Percentiles rank a stretch among this genome's conserved stretches.
These are phyloP conservation scores for Phialophora chinensis DNA, from an alignment of 2,329 filamentous ascomycete genomes.

Conservation along the genomic window DNA sequence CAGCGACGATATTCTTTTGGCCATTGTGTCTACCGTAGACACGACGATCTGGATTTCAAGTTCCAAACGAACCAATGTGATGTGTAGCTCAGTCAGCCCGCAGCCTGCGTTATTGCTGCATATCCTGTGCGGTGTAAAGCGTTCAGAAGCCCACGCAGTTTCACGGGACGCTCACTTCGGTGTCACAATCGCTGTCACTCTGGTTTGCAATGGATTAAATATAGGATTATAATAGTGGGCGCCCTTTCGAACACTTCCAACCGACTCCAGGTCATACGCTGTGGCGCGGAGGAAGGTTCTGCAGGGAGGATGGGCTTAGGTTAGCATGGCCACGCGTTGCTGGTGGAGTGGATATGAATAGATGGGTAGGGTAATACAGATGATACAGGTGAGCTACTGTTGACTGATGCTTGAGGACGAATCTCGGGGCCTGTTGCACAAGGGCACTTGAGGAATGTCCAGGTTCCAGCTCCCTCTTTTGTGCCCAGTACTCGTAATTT, in stretches of 20 bases:
- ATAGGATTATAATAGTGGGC: constrained; percentile 1
- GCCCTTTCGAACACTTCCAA: not conserved
- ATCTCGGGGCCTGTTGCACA: constrained; percentile 3
- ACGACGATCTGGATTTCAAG: not conserved
- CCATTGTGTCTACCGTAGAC: constrained; percentile 14
- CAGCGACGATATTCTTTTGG: constrained; percentile 36
- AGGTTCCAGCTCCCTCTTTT: not conserved
- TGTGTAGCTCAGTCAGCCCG: not conserved
- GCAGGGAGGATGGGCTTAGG: constrained; percentile 3
- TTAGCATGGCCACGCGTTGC: not conserved
- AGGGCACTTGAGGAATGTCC: constrained; percentile 4
- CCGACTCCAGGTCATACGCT: not conserved
- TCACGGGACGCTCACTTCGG: not conserved
- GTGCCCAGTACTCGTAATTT: not conserved
- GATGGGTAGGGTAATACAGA: constrained; percentile 5
- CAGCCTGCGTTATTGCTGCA: not conserved
- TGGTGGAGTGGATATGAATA: constrained; percentile 1
- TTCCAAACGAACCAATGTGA: not conserved
- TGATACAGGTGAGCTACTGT: not conserved
- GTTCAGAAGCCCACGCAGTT: not conserved
- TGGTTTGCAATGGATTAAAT: not conserved
- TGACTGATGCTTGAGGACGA: constrained; percentile 8
- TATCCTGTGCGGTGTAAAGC: constrained; percentile 4
- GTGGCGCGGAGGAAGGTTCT: not conserved
- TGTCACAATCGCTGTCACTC: constrained; percentile 13